Base-by-base conservation (phyloP, 805 yeast species). In the Metschnikowia reukaufii region DNA sequence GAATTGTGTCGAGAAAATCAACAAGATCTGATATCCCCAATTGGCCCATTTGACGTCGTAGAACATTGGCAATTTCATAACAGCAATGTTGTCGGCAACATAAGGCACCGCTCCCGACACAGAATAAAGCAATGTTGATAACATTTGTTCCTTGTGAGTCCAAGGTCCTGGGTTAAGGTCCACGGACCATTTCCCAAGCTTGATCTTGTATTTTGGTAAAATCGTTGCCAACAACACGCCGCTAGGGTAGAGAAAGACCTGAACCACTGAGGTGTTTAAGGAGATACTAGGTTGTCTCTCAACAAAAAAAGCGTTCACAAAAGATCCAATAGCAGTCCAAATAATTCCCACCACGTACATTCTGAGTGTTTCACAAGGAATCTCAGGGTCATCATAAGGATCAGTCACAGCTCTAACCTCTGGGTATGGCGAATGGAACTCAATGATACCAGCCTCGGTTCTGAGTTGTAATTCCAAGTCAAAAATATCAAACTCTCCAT, bases 321-420 rank as follows among this genome's bases (percentile, higher is more conserved):
- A 83, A 36, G 82, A 73, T 39, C 86, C 85, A 31, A 82, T 61
- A 7, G 83, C 69, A 27, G 78, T 73, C 60, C 79, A 76, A 6
- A 77, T 54, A 17, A 79, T 61, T 25, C 78, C 79, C 45, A 79
- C 53, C 36, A 70, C 61, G 82, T 83, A 74, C 43, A 82, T 76
- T 64, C 84, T 71, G 61, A 80, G 65, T 42, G 81, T 79, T 54
- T 78, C 82, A 50, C 74, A 72, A 7, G 70, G 71, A 15, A 77
- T 56, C 3, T 70, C 53, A 0, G 76, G 72, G 58, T 80, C 83
- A 57, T 79, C 84, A 12, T 65, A 61, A 10, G 77, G 70, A 7
- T 81, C 76, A 25, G 81, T 79, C 19, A 82, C 77, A 23, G 86
- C 78, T 61, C 88, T 73, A 16, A 83, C 87, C 62, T 83, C 88